phyloP scores from a whole-genome alignment of 768 basidiomycete species.

The Galerina sulciceps region DNA sequence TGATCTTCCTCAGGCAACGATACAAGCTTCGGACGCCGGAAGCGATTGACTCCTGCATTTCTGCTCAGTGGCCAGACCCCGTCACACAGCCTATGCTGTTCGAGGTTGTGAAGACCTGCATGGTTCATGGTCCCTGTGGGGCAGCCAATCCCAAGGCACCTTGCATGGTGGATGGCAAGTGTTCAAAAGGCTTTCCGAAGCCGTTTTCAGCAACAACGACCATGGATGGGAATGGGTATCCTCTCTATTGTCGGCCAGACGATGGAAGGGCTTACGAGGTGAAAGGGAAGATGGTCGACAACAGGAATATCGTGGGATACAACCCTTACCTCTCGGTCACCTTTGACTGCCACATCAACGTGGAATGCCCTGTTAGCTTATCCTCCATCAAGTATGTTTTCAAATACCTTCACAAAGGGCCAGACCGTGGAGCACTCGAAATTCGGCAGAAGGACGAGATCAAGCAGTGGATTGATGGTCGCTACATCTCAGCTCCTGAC shows the following conservation, averaged over 20 bases:
- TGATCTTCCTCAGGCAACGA: constrained; percentile 42
- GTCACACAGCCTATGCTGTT: constrained; percentile 35
- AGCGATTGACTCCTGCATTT: constrained; percentile 44
- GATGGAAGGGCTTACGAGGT: constrained; percentile 32
- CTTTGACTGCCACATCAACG: constrained; percentile 51
- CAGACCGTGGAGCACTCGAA: constrained; percentile 13
- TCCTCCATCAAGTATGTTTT: constrained; percentile 46
- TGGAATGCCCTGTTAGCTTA: constrained; percentile 42
- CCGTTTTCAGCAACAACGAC: constrained; percentile 25
- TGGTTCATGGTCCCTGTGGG: constrained; percentile 41
- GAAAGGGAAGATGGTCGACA: constrained; percentile 27
- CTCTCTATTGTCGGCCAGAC: constrained; percentile 28
- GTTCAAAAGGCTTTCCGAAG: constrained; percentile 36
- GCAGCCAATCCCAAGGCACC: constrained; percentile 26
- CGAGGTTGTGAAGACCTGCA: constrained; percentile 33
- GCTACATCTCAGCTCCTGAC: constrained; percentile 40
- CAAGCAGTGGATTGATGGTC: constrained; percentile 35
- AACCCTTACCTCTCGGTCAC: constrained; percentile 31
- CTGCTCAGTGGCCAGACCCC: constrained; percentile 46
- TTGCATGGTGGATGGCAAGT: constrained; percentile 43
- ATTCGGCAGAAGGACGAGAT: constrained; percentile 41
- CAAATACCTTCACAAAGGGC: constrained; percentile 56
- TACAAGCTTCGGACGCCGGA: constrained; percentile 37
- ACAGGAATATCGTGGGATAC: constrained; percentile 46
- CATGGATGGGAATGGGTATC: constrained; percentile 24